Evolutionary conservation across 495 filamentous ascomycete species (phyloP), one percentile per base, ranked within the genome.

Genomic region (Collariella sp.): DNA sequence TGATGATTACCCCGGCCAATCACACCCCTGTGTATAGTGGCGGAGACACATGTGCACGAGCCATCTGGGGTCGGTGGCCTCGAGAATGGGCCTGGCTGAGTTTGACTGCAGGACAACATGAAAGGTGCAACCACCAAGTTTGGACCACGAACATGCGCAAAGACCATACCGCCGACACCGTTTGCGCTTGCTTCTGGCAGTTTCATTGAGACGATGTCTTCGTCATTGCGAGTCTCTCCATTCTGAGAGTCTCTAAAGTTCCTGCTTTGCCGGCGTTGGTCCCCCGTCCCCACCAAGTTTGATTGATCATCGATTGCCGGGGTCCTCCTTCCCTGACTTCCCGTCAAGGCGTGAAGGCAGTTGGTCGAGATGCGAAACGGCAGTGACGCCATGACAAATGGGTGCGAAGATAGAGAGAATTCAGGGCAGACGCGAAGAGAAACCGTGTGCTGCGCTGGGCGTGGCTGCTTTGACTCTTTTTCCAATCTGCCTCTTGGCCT

Each of bases 31-130:
- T n/a, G 1, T 3, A 13, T 31, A 0, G 52, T 42, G 52, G 52
- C 52, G 45, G 39, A 48, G 52, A 20, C 23, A 20, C 24, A 5
- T 3, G 11, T 31, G 44, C 44, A 42, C 52, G 38, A 45, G 23
- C 52, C 52, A 49, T 26, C 23, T 26, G 33, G 36, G 35, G 22
- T 26, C 5, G 22, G 22, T 16, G 36, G 52, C 42, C 52, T 40
- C 1, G 26, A 55, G 19, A 43, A 48, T 10, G 45, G 52, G 52
- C 52, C 52, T 55, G 52, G 52, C 52, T 54, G 35, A 42, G 50
- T 10, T 19, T 26, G n/a, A 40, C 9, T 9, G 2, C 16, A 13
- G 12, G 12, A 19, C 42, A 13, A 16, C 23, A n/a, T n/a, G 16
- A 5, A 23, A 10, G 18, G 5, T 31, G 26, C 43, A 46, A 10